Conservation (phyloP, 176 grass and related monocot species). For the Bonia amplexicaulis region DNA sequence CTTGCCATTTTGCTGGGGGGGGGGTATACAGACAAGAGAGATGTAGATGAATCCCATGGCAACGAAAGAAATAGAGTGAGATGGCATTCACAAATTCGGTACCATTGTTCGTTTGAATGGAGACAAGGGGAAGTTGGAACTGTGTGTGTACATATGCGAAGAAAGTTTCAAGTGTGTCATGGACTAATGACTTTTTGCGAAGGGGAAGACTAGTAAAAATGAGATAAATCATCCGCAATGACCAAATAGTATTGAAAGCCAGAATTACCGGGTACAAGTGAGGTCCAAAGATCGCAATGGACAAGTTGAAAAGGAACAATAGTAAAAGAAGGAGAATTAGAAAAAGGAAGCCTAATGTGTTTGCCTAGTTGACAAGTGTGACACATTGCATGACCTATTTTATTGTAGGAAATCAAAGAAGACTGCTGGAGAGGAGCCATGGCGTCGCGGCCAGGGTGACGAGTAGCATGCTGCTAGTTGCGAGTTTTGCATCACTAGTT, state of each 20-base stretch:
- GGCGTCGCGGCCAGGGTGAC: no score
- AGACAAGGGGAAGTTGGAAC: neutral
- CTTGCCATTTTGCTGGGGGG: no score
- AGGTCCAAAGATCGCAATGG: neutral
- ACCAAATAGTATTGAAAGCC: neutral
- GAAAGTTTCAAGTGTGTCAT: neutral
- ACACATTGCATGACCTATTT: accelerated
- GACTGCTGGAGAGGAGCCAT: no score
- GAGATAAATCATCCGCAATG: neutral
- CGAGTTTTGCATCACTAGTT: no score
- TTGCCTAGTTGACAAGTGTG: neutral
- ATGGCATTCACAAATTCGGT: neutral
- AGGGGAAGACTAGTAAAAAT: neutral
- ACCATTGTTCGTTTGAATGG: neutral
- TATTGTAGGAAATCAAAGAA: neutral
- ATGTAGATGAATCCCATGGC: no score
- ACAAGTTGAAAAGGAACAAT: neutral
- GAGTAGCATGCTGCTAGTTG: no score
- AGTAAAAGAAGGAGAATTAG: neutral
- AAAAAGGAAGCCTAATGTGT: neutral
- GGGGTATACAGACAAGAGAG: neutral
- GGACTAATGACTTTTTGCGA: neutral
- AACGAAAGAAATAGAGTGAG: neutral
- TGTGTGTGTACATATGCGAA: neutral
- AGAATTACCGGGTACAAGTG: neutral